A percentile compares a stretch with the other conserved stretches of the same genome.
Evolutionary conservation across 129 eudicot genomes (phyloP).

Genomic region (Escallonia herrerae): DNA sequence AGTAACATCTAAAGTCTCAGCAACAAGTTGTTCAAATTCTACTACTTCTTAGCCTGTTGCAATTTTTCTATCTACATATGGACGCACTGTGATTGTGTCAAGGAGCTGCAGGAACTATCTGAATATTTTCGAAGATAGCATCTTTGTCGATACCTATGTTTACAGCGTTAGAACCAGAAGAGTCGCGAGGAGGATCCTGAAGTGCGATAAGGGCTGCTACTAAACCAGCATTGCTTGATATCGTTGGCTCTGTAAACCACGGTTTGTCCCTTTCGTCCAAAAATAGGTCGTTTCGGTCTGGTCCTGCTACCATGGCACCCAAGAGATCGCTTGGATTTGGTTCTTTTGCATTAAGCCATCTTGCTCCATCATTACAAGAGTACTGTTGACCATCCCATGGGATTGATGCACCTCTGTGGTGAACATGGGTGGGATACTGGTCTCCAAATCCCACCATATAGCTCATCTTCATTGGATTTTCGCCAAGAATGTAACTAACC

Average conservation of each 20-base stretch:
- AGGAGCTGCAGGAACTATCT: conserved; percentile 4
- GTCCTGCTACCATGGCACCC: conserved; percentile 69
- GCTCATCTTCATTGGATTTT: conserved; percentile 60
- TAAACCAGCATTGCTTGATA: conserved; percentile 60
- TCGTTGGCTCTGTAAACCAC: conserved; percentile 58
- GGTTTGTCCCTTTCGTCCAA: conserved; percentile 49
- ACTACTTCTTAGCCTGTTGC: no score
- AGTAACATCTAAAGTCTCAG: background rate
- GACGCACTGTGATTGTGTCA: no score
- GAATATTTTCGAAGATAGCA: conserved; percentile 44
- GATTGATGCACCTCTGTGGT: conserved; percentile 63
- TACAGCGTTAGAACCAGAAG: conserved; percentile 14
- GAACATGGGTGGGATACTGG: conserved; percentile 36
- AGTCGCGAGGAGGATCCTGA: conserved; percentile 25
- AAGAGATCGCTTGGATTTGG: conserved; percentile 38
- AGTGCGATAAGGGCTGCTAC: conserved; percentile 52
- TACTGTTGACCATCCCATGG: conserved; percentile 42
- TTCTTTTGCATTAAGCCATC: conserved; percentile 33
- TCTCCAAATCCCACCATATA: conserved; percentile 51
- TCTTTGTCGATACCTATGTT: conserved; percentile 45
- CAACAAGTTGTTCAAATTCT: no score
- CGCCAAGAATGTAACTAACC: conserved; percentile 62
- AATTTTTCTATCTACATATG: no score
- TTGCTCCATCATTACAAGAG: conserved; percentile 36
- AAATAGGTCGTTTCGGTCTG: conserved; percentile 45